Base-by-base conservation (phyloP, 192 early-diverging fungal species). In the Podila epicladia region DNA sequence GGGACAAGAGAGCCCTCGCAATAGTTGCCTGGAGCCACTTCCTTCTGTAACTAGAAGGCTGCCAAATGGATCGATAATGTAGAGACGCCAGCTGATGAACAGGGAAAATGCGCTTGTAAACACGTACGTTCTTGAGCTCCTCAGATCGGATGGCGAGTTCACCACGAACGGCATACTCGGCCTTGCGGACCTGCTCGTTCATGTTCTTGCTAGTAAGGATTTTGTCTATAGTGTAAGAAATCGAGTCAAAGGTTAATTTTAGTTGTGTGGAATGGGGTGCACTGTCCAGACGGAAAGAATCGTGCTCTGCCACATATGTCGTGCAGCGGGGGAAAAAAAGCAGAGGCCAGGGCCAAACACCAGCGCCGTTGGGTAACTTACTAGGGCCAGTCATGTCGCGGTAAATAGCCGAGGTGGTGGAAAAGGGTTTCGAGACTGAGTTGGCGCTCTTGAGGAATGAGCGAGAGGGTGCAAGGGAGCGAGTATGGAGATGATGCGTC, bases 101-200 rank as follows among this genome's bases (percentile, higher is more conserved):
- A 35, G 11, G 31, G 26, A 4, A 32, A 22, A 37, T 38, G 38
- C 32, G 32, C 13, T 20, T 24, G 32, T 28, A 45, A 11, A 26
- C 32, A 74, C 80, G 51, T 86, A 89, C 89, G 68, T 69, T 85
- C 51, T 82, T 85, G 55, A 98, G 89, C 71, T 92, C 89, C 59
- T 99, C 98, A 1, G 97, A 95, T 20, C 93, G 90, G 75, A 99
- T 97, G 20, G 98, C 96, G 37, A 97, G 89, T 69, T 93, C 96
- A 38, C 98, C 98, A 62, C 98, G 92, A 9, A 99, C 97, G 45
- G 98, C 97, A 76, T 99, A 99, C 76, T 98, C 93, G 62, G 94
- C 92, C 24, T 90, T 87, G 71, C 84, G 87, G 66, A 96, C 77
- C 29, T 88, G 84, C 58, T 90, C 88, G 75, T 94, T 94, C 85